phyloP scores from a whole-genome alignment of 108 stramenopile genomes.

The Asterionellopsis glacialis region DNA sequence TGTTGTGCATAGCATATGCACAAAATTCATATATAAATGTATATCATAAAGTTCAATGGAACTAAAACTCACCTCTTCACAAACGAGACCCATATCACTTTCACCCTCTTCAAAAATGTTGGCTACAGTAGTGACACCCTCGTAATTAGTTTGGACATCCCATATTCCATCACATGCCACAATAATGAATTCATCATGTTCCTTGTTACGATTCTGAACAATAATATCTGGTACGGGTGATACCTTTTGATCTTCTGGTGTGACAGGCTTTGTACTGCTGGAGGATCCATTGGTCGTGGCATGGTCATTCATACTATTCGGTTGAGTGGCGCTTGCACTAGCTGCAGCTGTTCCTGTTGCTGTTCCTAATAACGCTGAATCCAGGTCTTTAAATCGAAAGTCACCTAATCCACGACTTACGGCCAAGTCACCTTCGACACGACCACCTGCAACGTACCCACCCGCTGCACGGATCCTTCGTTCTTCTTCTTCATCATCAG shows the following conservation, averaged over 20 bases:
- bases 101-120: conserved; percentile 75
- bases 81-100: conserved; percentile 61
- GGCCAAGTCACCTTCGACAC: conserved; percentile 92
- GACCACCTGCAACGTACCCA: conserved; percentile 63
- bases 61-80: conserved; percentile 71
- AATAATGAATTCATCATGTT: conserved; percentile 78
- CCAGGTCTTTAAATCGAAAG: conserved; percentile 75
- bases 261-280: conserved; percentile 13
- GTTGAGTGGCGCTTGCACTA: neutral
- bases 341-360: too few species aligned
- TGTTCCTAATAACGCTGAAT: conserved; percentile 23
- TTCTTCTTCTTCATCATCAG: conserved; percentile 62
- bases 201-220: conserved; percentile 40
- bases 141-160: conserved; percentile 87
- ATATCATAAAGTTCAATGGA: too few species aligned
- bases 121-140: conserved; percentile 74
- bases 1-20: too few species aligned
- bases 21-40: too few species aligned
- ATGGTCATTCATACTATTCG: neutral
- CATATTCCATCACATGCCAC: conserved; percentile 94
- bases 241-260: conserved; percentile 79
- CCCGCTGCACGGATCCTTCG: conserved; percentile 57
- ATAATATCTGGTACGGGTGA: conserved; percentile 77
- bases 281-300: neutral
- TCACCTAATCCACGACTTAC: conserved; percentile 88